Evolutionary conservation across 2,329 filamentous ascomycete species (phyloP).

Genomic region (Xylaria polymorpha): DNA sequence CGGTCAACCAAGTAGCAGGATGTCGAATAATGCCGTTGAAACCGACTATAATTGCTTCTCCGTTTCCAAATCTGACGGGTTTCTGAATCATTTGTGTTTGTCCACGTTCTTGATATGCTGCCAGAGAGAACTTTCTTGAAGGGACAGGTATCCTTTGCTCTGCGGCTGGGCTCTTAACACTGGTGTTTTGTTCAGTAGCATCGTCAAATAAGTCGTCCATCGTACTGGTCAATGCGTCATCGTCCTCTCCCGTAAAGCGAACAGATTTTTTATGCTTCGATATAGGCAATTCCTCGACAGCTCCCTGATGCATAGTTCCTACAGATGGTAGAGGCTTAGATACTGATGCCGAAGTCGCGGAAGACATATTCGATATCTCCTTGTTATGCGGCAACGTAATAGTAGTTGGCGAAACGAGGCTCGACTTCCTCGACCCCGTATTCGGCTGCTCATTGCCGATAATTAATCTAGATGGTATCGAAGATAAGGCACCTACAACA

Average conservation of each 20-base stretch:
- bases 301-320: slow-evolving; percentile 9
- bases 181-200: slow-evolving; percentile 10
- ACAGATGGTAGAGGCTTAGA: slow-evolving; percentile 25
- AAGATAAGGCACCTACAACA: slow-evolving; percentile 51
- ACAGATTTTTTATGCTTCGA: slow-evolving; percentile 54
- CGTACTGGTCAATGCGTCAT: slow-evolving; percentile 39
- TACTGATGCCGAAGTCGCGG: background rate
- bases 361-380: background rate
- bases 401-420: slow-evolving; percentile 18
- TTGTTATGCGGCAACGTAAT: background rate
- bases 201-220: slow-evolving; percentile 31
- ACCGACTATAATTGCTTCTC: slow-evolving; percentile 40
- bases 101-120: slow-evolving; percentile 44
- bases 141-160: slow-evolving; percentile 1
- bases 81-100: slow-evolving; percentile 45
- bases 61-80: slow-evolving; percentile 43
- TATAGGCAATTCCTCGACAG: slow-evolving; percentile 9
- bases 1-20: slow-evolving; percentile 42
- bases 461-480: slow-evolving; percentile 48
- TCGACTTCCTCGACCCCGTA: slow-evolving; percentile 24
- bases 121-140: slow-evolving; percentile 42
- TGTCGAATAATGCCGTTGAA: slow-evolving; percentile 46
- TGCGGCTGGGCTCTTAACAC: background rate
- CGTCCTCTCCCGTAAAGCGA: slow-evolving; percentile 49
- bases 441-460: slow-evolving; percentile 41